Conservation (phyloP, 2,329 filamentous ascomycete species). For the Fusarium newnesense region DNA sequence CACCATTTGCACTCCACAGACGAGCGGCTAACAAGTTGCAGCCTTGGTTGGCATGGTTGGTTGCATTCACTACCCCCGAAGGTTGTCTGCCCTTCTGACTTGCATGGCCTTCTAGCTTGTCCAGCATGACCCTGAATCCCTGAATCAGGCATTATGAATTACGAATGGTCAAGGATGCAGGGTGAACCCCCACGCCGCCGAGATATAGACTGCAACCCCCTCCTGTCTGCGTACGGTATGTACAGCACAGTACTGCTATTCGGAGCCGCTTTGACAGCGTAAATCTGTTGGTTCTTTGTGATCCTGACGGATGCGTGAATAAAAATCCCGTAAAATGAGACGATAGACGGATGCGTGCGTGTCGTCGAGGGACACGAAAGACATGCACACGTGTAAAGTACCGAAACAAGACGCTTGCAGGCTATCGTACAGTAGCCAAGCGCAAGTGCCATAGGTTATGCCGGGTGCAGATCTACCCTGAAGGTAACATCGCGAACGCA, state of each 20-base stretch:
- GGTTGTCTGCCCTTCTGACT: conserved; percentile 42
- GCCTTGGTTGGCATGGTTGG: neutral
- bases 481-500: conserved; percentile 28
- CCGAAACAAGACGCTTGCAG: conserved; percentile 4
- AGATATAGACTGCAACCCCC: conserved; percentile 35
- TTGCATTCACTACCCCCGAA: conserved; percentile 30
- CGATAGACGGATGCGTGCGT: conserved; percentile 19
- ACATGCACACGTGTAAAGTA: conserved; percentile 32
- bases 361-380: conserved; percentile 22
- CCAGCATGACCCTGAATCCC: conserved; percentile 35
- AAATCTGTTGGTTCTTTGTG: neutral
- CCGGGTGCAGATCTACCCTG: conserved; percentile 27
- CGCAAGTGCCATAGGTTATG: conserved; percentile 10
- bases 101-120: conserved; percentile 38
- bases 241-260: conserved; percentile 7
- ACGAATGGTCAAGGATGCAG: conserved; percentile 25
- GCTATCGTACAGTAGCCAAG: neutral
- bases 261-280: conserved; percentile 13
- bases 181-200: conserved; percentile 39
- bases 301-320: conserved; percentile 27
- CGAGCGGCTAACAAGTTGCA: conserved; percentile 3
- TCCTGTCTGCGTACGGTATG: conserved; percentile 11
- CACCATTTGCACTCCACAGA: conserved; percentile 28
- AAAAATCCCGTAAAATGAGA: conserved; percentile 13
- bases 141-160: conserved; percentile 39